Base-by-base conservation (phyloP, 495 filamentous ascomycete genomes). In the Lindgomyces ingoldianus region DNA sequence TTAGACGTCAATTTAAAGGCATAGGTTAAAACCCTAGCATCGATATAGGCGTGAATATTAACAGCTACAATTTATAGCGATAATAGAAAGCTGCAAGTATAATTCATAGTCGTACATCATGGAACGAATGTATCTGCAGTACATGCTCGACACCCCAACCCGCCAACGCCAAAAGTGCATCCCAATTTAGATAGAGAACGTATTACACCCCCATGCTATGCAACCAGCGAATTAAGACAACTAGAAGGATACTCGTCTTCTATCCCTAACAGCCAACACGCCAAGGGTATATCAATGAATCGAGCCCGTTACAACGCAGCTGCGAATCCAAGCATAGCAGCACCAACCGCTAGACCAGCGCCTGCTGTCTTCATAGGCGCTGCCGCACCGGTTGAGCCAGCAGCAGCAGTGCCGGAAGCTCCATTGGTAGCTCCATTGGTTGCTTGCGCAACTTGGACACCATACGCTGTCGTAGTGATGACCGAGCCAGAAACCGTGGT, bases 401-500 rank as follows among this genome's bases (percentile, higher is more conserved):
- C 10, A 6, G 63, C 24, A 8, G 36, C 48, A n/a, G n/a, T 4
- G 49, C 42, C 1, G 54, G 14, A 30, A 25, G 19, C 19, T 25
- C 30, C 41, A 33, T 27, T 36, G 6, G 44, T 42, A 22, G 54
- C 25, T 4, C 36, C 27, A 12, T 25, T 45, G 22, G 47, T 42
- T 1, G 69, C 74, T 26, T 60, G 30, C 1, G 72, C 74, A 41
- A 75, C 71, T 44, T 71, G 54, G 25, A 75, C 62, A 21, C 72
- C 72, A 48, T 57, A 74, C 18, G n/a, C 36, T 12, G 69, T 73
- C 8, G 47, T 62, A 3, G 65, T 71, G 18, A 53, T 29, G 41
- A 50, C 64, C 2, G 29, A 26, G 0, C 74, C 72, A 11, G 44
- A 59, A 14, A 73, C 57, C 1, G 68, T 74, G 6, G 62, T 73